Evolutionary conservation across 352 stramenopile genomes (phyloP), one percentile per base, ranked within the genome.

Genomic region (Globisporangium uncinulatum): DNA sequence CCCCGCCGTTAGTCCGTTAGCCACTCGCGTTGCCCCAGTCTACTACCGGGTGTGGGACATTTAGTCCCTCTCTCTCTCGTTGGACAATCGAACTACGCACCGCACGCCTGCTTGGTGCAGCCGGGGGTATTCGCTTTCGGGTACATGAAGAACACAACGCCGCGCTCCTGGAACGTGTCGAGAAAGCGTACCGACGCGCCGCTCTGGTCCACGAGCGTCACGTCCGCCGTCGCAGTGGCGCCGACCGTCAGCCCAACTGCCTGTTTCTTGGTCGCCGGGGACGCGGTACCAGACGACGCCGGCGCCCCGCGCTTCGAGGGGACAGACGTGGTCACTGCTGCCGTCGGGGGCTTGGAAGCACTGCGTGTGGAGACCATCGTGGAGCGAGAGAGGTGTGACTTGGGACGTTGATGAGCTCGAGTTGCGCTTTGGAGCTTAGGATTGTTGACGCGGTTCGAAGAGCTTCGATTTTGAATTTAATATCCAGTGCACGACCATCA

Each of bases 61-160:
- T 39, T 6, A 10, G 1, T 11, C 41, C 20, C 15, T 21, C 17
- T 29, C 42, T 29, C 9, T 47, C 42, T 29, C 8, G 4, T 29
- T 13, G n/a, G 43, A 20, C n/a, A 48, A 47, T 29, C 24, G 5
- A 39, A 39, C 10, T 13, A 74, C 74, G 9, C 43, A 87, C 81
- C 83, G 49, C 86, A 95, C 13, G 86, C 86, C 59, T 95, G 86
- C 62, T 92, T 95, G 57, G 83, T 95, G 68, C 86, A 95, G 9
- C 86, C 86, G 1, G 83, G 83, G 13, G 86, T 95, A 63, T 93
- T 93, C 32, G 86, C 86, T n/a, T 65, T 71, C 8, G 86, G 86
- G 56, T 92, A 95, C 83, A 95, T 93, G 69, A 95, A 95, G 70
- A 95, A 87, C 47, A 95, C 79, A 37, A 91, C 83, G 45, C 84